phyloP scores from a whole-genome alignment of 331 rosid species.

The Quercus lobata region DNA sequence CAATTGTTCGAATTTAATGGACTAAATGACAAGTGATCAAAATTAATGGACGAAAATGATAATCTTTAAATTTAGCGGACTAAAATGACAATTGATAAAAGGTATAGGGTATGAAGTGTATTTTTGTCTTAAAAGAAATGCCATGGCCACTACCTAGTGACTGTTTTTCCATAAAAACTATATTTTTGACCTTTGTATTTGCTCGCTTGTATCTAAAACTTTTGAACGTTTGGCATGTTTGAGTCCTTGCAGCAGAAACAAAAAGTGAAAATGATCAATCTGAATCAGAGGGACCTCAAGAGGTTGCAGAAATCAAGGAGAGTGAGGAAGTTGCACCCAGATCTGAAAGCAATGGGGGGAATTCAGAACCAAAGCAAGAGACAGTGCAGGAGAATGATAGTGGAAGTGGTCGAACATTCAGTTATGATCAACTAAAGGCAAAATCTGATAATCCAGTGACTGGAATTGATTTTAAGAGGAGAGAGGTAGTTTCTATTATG shows the following conservation, averaged over 20 bases:
- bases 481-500: slow-evolving; percentile 68
- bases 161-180: neutral
- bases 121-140: neutral
- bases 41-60: too few relatives aligned
- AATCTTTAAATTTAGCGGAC: too few relatives aligned
- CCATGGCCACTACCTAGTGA: neutral
- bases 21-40: too few relatives aligned
- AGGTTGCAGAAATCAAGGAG: slow-evolving; percentile 59
- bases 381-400: slow-evolving; percentile 27
- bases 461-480: slow-evolving; percentile 85
- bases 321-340: slow-evolving; percentile 42
- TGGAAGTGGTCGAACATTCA: slow-evolving; percentile 44
- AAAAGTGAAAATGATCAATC: slow-evolving; percentile 55
- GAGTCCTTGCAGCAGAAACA: slow-evolving; percentile 38
- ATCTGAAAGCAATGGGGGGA: slow-evolving; percentile 41
- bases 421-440: slow-evolving; percentile 84
- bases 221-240: slow-evolving; percentile 23
- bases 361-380: slow-evolving; percentile 58
- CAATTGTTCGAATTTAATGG: too few relatives aligned
- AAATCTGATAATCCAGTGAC: slow-evolving; percentile 74
- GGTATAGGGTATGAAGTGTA: too few relatives aligned
- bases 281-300: slow-evolving; percentile 58
- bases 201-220: neutral
- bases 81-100: too few relatives aligned
- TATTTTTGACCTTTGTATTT: neutral